Percentiles rank a stretch among this genome's conserved stretches.
These are phyloP conservation scores for Pueraria montana DNA, from an alignment of 306 rosid species.

Conservation along the genomic window DNA sequence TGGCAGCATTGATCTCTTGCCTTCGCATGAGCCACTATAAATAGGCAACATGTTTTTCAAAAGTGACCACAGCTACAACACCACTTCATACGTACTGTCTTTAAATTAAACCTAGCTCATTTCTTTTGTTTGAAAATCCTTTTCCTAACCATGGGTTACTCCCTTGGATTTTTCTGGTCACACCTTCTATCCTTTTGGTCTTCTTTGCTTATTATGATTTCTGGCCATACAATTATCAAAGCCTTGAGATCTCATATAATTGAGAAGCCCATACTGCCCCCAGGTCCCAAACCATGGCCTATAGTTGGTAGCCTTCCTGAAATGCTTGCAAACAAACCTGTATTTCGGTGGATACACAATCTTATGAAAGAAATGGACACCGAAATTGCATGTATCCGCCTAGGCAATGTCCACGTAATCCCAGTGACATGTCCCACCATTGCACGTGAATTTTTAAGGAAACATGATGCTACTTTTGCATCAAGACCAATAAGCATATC, in stretches of 20 bases:
- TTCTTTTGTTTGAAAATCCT: no score
- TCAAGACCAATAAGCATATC: slow-evolving; percentile 44
- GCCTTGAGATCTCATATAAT: not conserved
- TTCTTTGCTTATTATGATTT: no score
- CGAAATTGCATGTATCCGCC: slow-evolving; percentile 1
- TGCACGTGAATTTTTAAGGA: slow-evolving; percentile 21
- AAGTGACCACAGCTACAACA: no score
- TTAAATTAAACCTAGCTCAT: no score
- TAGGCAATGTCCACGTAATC: slow-evolving; percentile 10
- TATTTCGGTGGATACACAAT: not conserved
- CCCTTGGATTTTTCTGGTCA: no score
- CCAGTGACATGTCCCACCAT: not conserved
- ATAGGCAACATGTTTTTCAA: no score
- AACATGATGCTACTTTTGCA: slow-evolving; percentile 45
- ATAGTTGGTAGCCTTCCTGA: slow-evolving; percentile 47
- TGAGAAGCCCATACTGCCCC: slow-evolving; percentile 20
- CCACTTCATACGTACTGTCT: no score
- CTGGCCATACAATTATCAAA: slow-evolving; percentile 16
- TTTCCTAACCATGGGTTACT: no score
- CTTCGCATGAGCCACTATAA: no score
- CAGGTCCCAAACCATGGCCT: slow-evolving; percentile 49
- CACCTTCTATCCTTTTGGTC: no score
- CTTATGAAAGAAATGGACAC: slow-evolving; percentile 29
- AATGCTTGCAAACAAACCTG: slow-evolving; percentile 42
- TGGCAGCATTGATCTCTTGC: no score